Evolutionary conservation across 257 asterid species (phyloP), one percentile per base, ranked within the genome.

Genomic region (Coffea eugenioides): DNA sequence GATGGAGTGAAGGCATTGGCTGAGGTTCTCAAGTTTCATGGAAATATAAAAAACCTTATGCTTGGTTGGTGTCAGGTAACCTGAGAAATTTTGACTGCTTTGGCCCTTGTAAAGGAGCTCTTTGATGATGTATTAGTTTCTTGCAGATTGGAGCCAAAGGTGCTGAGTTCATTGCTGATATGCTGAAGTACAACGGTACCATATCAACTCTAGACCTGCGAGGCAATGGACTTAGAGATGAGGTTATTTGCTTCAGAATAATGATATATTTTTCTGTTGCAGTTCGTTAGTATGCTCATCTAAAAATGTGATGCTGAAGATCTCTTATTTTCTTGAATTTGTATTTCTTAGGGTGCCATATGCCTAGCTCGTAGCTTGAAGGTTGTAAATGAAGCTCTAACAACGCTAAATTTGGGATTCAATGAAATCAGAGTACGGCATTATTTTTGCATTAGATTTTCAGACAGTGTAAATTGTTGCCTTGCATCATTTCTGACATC

Each of bases 41-140:
- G 99, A 49, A 93, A 83, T 69, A 71, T 95, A 52, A 89, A 90
- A 82, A 88, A 85, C 81, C 96, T 95, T 79, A 92, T 89, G 97
- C 97, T 95, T 74, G 98, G 97, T 75, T 95, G 99, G 99, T 95
- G 98, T 89, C 97, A 93, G 98, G 99, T 93, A 86, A 85, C 84
- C 66, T 68, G 39, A 70, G 43, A 65, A 78, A 59, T 16, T 69
- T 31, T 61, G 67, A 10, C 75, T 59, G 48, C 49, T 34, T 62
- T 65, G 31, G 68, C 69, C 57, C 39, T 82, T 69, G 34, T 41
- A 6, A 34, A 23, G 56, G 27, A 82, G 79, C 74, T 82, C 65
- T 71, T 76, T 82, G 75, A 78, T 84, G 71, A 56, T 79, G 75
- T 69, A 34, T 57, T 54, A 71, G 69, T 61, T 62, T 69, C 68